phyloP scores from a whole-genome alignment of 345 rosid genomes.

The Carallia pectinifolia region DNA sequence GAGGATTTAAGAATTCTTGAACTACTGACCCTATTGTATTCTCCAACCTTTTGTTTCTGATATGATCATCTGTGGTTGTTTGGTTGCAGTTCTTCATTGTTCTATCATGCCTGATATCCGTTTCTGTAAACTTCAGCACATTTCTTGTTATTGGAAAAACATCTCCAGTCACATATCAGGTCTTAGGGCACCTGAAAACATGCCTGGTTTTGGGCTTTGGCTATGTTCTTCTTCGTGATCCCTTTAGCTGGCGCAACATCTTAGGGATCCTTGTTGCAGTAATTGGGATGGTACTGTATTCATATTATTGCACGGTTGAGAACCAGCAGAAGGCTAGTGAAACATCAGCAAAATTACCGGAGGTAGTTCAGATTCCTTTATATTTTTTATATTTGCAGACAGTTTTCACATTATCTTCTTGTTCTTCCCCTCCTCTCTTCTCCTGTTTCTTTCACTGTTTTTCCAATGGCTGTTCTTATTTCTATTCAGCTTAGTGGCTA shows the following conservation, averaged over 20 bases:
- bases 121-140: conserved; percentile 99
- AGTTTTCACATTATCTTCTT: background rate
- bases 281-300: conserved; percentile 87
- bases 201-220: conserved; percentile 98
- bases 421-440: background rate
- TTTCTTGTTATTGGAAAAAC: conserved; percentile 98
- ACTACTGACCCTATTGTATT: background rate
- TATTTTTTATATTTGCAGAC: background rate
- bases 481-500: background rate
- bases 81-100: conserved; percentile 96
- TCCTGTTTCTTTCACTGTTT: background rate
- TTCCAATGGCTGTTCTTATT: background rate
- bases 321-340: conserved; percentile 86
- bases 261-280: conserved; percentile 88
- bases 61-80: conserved; percentile 11
- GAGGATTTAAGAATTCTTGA: conserved; percentile 28
- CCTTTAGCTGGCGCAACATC: conserved; percentile 97
- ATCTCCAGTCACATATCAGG: conserved; percentile 99
- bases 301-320: conserved; percentile 74
- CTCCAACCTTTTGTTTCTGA: conserved; percentile 13
- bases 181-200: conserved; percentile 95
- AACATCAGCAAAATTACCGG: conserved; percentile 57
- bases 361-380: conserved; percentile 42
- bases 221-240: conserved; percentile 83
- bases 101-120: conserved; percentile 96